A percentile compares a stretch with the other conserved stretches of the same genome.
phyloP scores from a whole-genome alignment of 1,284 basidiomycete genomes.

The Laetiporus sulphureus region DNA sequence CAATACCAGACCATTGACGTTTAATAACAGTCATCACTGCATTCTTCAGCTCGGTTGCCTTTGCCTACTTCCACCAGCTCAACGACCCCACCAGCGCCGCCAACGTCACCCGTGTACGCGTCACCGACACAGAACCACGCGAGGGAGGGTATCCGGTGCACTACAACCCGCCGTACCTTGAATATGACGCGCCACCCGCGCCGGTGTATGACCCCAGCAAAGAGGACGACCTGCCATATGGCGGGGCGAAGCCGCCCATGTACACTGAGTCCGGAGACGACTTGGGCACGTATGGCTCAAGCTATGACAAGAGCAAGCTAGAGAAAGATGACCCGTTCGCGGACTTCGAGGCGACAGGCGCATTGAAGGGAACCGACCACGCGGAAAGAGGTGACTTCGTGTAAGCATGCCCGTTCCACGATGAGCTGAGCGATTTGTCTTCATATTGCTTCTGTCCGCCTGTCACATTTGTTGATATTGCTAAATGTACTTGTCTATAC shows the following conservation, averaged over 20 bases:
- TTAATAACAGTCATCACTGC: slow-evolving; percentile 37
- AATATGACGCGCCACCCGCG: slow-evolving; percentile 26
- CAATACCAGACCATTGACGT: background rate
- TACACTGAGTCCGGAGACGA: slow-evolving; percentile 23
- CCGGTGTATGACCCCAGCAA: slow-evolving; percentile 17
- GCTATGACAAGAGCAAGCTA: slow-evolving; percentile 10
- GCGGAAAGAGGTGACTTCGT: no score
- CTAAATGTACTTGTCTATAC: no score
- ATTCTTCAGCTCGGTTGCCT: slow-evolving; percentile 55
- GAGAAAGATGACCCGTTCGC: slow-evolving; percentile 39
- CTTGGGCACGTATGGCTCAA: slow-evolving; percentile 13
- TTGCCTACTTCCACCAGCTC: slow-evolving; percentile 65
- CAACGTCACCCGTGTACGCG: slow-evolving; percentile 30
- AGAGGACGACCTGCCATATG: slow-evolving; percentile 14
- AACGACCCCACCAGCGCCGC: slow-evolving; percentile 49
- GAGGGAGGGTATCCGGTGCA: slow-evolving; percentile 30
- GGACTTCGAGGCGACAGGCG: slow-evolving; percentile 40
- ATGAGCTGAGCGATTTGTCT: no score
- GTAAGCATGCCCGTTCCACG: no score
- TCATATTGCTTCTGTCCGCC: no score
- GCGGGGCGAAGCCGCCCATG: slow-evolving; percentile 34
- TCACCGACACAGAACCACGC: slow-evolving; percentile 14
- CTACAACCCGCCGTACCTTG: slow-evolving; percentile 31
- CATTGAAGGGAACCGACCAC: no score
- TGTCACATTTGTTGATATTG: no score